Percentiles rank a stretch among this genome's conserved stretches.
Conservation (phyloP, 495 filamentous ascomycete species). For the Aspergillus affinis region DNA sequence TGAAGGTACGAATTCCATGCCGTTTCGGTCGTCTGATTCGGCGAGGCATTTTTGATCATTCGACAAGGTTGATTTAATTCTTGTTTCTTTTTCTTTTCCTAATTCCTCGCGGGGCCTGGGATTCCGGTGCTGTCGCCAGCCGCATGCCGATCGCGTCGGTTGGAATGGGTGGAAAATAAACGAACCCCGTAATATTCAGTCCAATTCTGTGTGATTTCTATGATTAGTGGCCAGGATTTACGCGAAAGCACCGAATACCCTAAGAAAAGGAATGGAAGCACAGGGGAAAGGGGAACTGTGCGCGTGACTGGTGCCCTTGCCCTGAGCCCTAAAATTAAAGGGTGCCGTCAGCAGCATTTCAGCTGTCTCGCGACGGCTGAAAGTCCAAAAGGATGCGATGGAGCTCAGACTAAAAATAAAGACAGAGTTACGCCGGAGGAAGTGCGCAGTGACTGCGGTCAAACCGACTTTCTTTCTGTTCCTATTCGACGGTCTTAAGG, state of each 20-base stretch:
- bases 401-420: neutral
- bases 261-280: conserved; percentile 11
- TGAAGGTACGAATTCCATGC: neutral
- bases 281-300: conserved; percentile 9
- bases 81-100: conserved; percentile 5
- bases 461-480: neutral
- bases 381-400: neutral
- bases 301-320: conserved; percentile 20
- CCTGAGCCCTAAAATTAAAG: conserved; percentile 22
- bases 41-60: neutral
- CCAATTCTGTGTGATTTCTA: neutral
- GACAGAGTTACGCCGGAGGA: neutral
- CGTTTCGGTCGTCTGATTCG: neutral
- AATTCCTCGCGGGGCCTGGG: neutral
- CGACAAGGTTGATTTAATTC: neutral
- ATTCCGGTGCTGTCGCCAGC: conserved; percentile 8
- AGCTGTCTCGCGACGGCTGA: neutral
- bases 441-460: neutral
- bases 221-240: neutral
- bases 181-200: neutral
- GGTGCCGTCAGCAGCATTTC: neutral
- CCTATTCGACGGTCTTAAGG: neutral
- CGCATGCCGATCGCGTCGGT: conserved; percentile 23
- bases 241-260: neutral
- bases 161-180: conserved; percentile 6